phyloP scores from a whole-genome alignment of 805 yeast genomes.

The Wickerhamiella occidentalis region DNA sequence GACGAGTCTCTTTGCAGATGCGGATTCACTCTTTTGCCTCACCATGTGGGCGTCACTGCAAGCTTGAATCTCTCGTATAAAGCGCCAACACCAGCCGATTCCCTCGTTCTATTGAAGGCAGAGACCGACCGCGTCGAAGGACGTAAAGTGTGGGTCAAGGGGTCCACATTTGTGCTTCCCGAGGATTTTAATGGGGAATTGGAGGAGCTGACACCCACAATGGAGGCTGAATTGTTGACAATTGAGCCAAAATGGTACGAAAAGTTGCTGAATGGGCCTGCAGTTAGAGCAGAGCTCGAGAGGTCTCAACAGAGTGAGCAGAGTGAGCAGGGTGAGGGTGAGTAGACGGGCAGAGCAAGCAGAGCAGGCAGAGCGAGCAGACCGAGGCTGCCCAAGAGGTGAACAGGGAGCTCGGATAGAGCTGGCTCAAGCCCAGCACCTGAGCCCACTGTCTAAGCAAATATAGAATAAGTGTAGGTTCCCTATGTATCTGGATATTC shows the following conservation, averaged over 20 bases:
- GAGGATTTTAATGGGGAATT: slow-evolving; percentile 16
- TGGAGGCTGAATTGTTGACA: slow-evolving; percentile 26
- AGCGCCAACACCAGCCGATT: slow-evolving; percentile 45
- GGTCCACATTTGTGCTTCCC: slow-evolving; percentile 42
- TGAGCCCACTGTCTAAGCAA: no score
- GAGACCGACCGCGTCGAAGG: slow-evolving; percentile 56
- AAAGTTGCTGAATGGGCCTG: slow-evolving; percentile 18
- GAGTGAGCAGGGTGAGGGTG: not conserved
- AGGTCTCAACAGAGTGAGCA: not conserved
- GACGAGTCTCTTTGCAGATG: slow-evolving; percentile 82
- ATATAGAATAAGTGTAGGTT: no score
- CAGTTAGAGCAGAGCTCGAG: slow-evolving; percentile 3
- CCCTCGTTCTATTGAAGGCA: slow-evolving; percentile 56
- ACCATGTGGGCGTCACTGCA: slow-evolving; percentile 82
- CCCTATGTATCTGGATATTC: no score
- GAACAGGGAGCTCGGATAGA: no score
- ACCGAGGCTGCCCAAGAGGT: no score
- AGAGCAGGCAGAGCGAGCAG: no score
- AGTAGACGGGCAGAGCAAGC: not conserved
- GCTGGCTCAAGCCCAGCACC: no score
- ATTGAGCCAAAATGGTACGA: slow-evolving; percentile 32
- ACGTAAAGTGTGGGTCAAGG: slow-evolving; percentile 69
- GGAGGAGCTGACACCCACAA: slow-evolving; percentile 18
- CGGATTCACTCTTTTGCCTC: slow-evolving; percentile 74
- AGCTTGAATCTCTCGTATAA: slow-evolving; percentile 49